Evolutionary conservation across 208 protist species (phyloP).

Genomic region (Trypanosoma avium): DNA sequence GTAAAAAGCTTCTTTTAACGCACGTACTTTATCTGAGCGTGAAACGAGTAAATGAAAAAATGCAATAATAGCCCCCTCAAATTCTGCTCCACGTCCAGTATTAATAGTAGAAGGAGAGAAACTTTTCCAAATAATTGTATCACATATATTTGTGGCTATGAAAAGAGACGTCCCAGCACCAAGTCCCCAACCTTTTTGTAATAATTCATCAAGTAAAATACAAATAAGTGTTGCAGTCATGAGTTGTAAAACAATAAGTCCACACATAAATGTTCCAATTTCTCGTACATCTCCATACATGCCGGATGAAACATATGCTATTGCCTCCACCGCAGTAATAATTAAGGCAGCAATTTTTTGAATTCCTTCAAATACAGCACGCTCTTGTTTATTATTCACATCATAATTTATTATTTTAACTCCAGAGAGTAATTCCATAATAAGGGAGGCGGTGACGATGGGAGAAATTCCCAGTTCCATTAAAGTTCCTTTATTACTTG

Average conservation of each 20-base stretch:
- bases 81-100: constrained; percentile 97
- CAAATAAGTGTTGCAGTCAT: constrained; percentile 98
- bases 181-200: constrained; percentile 99
- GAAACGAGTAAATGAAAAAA: constrained; percentile 98
- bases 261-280: constrained; percentile 94
- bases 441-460: constrained; percentile 97
- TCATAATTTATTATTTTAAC: constrained; percentile 97
- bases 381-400: constrained; percentile 93
- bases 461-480: constrained; percentile 99
- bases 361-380: constrained; percentile 95
- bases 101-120: constrained; percentile 99
- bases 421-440: constrained; percentile 98
- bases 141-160: constrained; percentile 99
- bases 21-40: constrained; percentile 95
- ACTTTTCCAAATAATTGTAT: constrained; percentile 99
- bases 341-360: constrained; percentile 98
- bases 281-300: constrained; percentile 99
- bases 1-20: constrained; percentile 99
- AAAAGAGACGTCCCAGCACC: constrained; percentile 99
- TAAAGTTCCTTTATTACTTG: constrained; percentile 99
- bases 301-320: constrained; percentile 97
- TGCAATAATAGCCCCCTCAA: constrained; percentile 99
- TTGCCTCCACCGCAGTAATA: constrained; percentile 98
- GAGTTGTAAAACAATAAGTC: constrained; percentile 99
- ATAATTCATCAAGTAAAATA: constrained; percentile 98